Percentiles rank a stretch among this genome's conserved stretches.
Conservation (phyloP, 768 basidiomycete species). For the Candolleomyces efflorescens region DNA sequence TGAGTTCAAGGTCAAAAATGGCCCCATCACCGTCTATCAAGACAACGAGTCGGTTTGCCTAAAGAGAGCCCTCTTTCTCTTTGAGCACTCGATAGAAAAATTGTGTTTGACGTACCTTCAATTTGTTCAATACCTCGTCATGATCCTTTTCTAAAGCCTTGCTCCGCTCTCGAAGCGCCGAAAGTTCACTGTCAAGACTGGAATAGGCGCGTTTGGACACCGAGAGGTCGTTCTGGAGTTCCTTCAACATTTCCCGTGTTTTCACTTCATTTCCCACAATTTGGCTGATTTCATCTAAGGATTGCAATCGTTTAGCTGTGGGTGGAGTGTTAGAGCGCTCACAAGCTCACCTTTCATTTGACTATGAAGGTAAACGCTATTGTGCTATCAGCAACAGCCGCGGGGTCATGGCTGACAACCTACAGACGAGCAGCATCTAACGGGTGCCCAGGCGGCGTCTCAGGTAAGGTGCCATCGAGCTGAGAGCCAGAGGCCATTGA, state of each 20-base stretch:
- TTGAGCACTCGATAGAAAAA: no score
- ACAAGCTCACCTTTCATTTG: background rate
- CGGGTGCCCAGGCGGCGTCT: no score
- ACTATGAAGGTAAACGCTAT: background rate
- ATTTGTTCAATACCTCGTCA: slow-evolving; percentile 30
- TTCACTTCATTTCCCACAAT: slow-evolving; percentile 29
- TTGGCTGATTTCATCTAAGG: slow-evolving; percentile 33
- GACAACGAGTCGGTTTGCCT: slow-evolving; percentile 42
- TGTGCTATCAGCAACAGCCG: no score
- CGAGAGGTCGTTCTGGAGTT: slow-evolving; percentile 34
- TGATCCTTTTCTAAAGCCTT: slow-evolving; percentile 30
- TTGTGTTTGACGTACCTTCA: slow-evolving; percentile 35
- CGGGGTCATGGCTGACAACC: no score
- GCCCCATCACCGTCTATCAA: slow-evolving; percentile 65
- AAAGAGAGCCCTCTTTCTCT: background rate
- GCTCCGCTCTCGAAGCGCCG: slow-evolving; percentile 14
- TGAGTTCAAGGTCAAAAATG: slow-evolving; percentile 53
- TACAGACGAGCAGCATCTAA: no score
- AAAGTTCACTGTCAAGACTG: slow-evolving; percentile 30
- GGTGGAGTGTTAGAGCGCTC: background rate
- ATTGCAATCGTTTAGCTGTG: background rate
- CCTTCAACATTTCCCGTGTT: slow-evolving; percentile 26
- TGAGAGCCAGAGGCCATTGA: no score
- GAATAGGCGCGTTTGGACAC: slow-evolving; percentile 40
- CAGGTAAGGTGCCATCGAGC: no score